Evolutionary conservation across 2,329 filamentous ascomycete species (phyloP).

Genomic region (Botrytis hyacinthi): DNA sequence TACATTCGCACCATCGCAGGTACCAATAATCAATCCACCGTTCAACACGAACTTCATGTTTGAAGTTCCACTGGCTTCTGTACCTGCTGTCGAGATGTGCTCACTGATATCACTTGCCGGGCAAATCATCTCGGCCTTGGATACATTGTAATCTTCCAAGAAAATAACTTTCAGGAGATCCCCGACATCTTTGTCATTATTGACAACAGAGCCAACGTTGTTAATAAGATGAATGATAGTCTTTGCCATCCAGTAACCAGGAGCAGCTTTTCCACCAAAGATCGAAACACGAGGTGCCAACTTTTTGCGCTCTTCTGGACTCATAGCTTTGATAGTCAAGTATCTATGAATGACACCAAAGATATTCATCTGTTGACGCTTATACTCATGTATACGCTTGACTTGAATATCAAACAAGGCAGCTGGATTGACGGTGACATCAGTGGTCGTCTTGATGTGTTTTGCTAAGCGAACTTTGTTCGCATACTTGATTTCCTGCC

Average conservation of each 20-base stretch:
- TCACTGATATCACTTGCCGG: conserved; percentile 96
- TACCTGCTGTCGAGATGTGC: conserved; percentile 97
- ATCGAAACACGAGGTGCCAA: conserved; percentile 85
- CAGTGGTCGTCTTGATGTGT: conserved; percentile 80
- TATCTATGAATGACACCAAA: conserved; percentile 97
- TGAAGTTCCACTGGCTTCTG: conserved; percentile 84
- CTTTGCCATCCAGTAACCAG: conserved; percentile 99
- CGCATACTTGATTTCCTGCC: conserved; percentile 92
- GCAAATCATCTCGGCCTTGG: conserved; percentile 95
- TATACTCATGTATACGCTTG: conserved; percentile 99
- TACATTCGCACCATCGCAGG: conserved; percentile 95
- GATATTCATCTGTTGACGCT: conserved; percentile 98
- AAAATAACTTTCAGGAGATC: conserved; percentile 97
- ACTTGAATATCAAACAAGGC: conserved; percentile 96
- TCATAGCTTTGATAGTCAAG: conserved; percentile 82
- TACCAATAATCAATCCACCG: conserved; percentile 94
- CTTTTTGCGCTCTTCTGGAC: conserved; percentile 80
- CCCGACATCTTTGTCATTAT: conserved; percentile 87
- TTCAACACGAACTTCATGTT: conserved; percentile 99
- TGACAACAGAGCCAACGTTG: conserved; percentile 83
- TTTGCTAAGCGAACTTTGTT: conserved; percentile 93
- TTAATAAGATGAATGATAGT: conserved; percentile 97
- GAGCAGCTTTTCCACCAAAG: conserved; percentile 96
- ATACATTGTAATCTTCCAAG: conserved; percentile 97
- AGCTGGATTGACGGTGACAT: conserved; percentile 79